phyloP scores from a whole-genome alignment of 345 rosid species.

The Arabis alpina region DNA sequence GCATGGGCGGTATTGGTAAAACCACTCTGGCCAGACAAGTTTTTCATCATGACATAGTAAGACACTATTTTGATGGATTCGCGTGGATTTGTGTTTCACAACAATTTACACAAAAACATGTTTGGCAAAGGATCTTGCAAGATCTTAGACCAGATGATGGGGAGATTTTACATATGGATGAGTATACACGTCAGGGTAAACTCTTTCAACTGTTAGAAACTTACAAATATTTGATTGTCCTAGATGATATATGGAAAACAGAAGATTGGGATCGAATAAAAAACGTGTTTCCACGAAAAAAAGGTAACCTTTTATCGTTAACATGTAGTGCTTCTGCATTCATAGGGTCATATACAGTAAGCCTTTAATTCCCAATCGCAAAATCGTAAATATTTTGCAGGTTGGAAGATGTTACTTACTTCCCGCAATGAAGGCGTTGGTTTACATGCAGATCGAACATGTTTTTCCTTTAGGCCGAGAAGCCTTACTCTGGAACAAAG shows the following conservation, averaged over 20 bases:
- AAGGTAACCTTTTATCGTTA: background rate
- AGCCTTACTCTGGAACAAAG: conserved; percentile 36
- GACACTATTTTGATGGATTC: conserved; percentile 35
- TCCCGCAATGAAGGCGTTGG: conserved; percentile 45
- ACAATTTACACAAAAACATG: conserved; percentile 33
- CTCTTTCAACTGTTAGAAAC: conserved; percentile 30
- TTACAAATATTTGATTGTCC: conserved; percentile 46
- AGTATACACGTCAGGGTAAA: conserved; percentile 26
- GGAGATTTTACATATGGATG: conserved; percentile 27
- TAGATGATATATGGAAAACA: conserved; percentile 50
- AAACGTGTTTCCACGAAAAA: conserved; percentile 36
- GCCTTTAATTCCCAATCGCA: no score
- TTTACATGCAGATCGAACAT: conserved; percentile 20
- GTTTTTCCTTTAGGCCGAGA: conserved; percentile 7
- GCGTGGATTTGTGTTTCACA: conserved; percentile 52
- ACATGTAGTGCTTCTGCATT: no score
- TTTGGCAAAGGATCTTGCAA: conserved; percentile 43
- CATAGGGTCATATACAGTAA: no score
- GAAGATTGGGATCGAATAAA: conserved; percentile 44
- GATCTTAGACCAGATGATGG: conserved; percentile 34
- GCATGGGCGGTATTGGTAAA: conserved; percentile 63
- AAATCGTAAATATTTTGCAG: background rate
- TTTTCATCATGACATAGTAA: conserved; percentile 18
- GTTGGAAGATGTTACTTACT: conserved; percentile 50
- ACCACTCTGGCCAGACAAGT: conserved; percentile 50